Evolutionary conservation across 352 stramenopile genomes (phyloP), one percentile per base, ranked within the genome.

Genomic region (Albugo candida): DNA sequence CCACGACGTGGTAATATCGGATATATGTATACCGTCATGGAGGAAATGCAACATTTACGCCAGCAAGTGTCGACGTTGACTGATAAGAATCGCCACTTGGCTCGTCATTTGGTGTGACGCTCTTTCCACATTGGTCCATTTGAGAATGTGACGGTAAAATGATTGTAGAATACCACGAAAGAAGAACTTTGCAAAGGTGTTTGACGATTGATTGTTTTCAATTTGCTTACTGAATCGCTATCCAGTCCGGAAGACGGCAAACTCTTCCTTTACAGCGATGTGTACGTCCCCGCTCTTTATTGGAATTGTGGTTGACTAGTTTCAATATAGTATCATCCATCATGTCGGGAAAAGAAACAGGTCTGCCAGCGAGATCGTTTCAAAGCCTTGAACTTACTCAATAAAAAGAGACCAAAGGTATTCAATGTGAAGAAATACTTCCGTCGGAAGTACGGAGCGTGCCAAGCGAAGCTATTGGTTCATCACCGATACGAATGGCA

Each of bases 41-140:
- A 81, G 41, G 73, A 85, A 54, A 47, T 80, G 43, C 59, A 77
- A 41, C 59, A 63, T 45, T 48, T 85, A 19, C 66, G 70, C 24
- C 58, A 63, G 13, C 61, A 78, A 38, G 59, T 63, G 2, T 47
- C 36, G 13, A 56, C 49, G 40, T 57, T 80, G 8, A 61, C 65
- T 6, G 58, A 72, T 36, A 81, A 67, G 45, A 85, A 85, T 54
- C 55, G 56, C 27, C 57, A 79, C 11, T 52, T 85, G 20, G 73
- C 73, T 1, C 81, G 74, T 58, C 62, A 72, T 38, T 42, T 85
- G 65, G 73, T 78, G 21, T 45, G 59, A 48, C 3, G 8, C 8
- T 41, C 39, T 17, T 24, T 17, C 13, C 18, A 21, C 35, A 34
- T 16, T 13, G 24, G 5, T 13, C 1, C 5, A 13, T 4, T 36